Conservation (phyloP, 306 rosid species). For the Vachellia pachyceras region DNA sequence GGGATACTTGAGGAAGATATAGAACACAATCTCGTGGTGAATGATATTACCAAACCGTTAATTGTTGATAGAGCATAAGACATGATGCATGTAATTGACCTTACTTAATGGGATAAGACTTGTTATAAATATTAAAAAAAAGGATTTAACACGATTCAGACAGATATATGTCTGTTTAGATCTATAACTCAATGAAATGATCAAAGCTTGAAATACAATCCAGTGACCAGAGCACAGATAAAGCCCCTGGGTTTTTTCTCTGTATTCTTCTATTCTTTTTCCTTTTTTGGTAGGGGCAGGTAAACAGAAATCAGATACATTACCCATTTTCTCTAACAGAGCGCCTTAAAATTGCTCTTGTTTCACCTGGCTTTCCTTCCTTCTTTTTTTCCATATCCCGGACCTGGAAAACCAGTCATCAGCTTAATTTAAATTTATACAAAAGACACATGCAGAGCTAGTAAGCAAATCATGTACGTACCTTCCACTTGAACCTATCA, state of each 20-base stretch:
- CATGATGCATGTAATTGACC: neutral
- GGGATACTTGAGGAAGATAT: neutral
- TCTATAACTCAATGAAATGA: constrained; percentile 7
- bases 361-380: constrained; percentile 99
- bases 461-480: constrained; percentile 34
- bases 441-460: neutral
- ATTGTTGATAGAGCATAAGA: neutral
- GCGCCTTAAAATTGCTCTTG: constrained; percentile 90
- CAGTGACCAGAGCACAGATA: neutral
- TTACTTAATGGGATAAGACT: no score
- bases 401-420: constrained; percentile 53
- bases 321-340: constrained; percentile 92
- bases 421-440: neutral
- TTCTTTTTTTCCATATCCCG: constrained; percentile 96
- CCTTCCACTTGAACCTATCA: constrained; percentile 99
- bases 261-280: neutral
- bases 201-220: neutral
- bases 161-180: neutral
- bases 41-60: neutral
- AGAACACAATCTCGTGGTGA: neutral
- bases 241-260: no score
- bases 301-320: constrained; percentile 15
- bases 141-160: neutral
- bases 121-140: neutral
- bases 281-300: neutral